These are phyloP conservation scores for Pichia manshurica DNA, from an alignment of 805 yeast species.

Conservation along the genomic window DNA sequence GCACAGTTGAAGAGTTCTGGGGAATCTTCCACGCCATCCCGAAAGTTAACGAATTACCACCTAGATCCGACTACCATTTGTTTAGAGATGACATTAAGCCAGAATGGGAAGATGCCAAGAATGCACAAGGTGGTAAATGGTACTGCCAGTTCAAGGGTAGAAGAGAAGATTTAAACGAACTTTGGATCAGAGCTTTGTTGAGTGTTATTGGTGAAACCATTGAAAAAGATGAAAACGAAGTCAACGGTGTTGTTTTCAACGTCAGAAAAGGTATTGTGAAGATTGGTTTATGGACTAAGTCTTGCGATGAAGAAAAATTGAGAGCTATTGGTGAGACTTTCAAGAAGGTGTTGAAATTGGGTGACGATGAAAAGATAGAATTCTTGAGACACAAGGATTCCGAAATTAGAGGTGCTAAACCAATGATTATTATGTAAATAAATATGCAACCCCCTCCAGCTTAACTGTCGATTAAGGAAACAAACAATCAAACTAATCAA, in stretches of 20 bases:
- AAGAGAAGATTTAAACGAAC: slow-evolving; percentile 64
- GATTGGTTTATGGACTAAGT: slow-evolving; percentile 90
- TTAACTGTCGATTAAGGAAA: too few species aligned
- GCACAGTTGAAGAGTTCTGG: slow-evolving; percentile 98
- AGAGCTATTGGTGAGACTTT: slow-evolving; percentile 78
- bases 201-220: slow-evolving; percentile 94
- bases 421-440: slow-evolving; percentile 19
- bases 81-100: slow-evolving; percentile 93
- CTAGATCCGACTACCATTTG: slow-evolving; percentile 89
- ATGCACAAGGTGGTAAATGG: slow-evolving; percentile 94
- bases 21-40: slow-evolving; percentile 94
- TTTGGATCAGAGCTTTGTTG: slow-evolving; percentile 86
- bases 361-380: slow-evolving; percentile 72
- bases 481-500: too few species aligned
- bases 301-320: slow-evolving; percentile 58
- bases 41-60: slow-evolving; percentile 82
- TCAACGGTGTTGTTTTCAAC: slow-evolving; percentile 90
- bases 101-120: slow-evolving; percentile 94
- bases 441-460: too few species aligned
- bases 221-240: slow-evolving; percentile 71
- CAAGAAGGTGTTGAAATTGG: slow-evolving; percentile 75
- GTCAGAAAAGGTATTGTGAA: slow-evolving; percentile 77
- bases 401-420: slow-evolving; percentile 27
- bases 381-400: slow-evolving; percentile 62
- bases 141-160: slow-evolving; percentile 66